Percentiles rank a stretch among this genome's conserved stretches.
These are phyloP conservation scores for Termitomyces sp. DNA, from an alignment of 768 basidiomycete genomes.

Conservation along the genomic window DNA sequence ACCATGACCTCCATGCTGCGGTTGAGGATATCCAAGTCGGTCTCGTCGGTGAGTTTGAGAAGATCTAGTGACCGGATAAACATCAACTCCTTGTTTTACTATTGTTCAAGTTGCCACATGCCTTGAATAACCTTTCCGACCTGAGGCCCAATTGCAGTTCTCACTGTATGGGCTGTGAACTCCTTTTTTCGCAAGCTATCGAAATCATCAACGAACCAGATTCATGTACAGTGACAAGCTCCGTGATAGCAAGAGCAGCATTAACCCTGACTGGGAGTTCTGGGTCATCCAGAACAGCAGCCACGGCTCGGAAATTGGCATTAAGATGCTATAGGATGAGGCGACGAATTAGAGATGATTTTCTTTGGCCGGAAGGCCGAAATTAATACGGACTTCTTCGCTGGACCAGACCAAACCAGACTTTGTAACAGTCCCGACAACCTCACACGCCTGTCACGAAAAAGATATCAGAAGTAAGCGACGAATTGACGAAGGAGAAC, in stretches of 20 bases:
- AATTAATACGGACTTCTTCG: conserved; percentile 44
- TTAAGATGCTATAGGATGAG: conserved; percentile 46
- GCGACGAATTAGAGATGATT: neutral
- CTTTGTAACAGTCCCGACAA: conserved; percentile 71
- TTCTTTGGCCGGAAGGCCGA: neutral
- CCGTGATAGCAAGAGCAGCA: conserved; percentile 74
- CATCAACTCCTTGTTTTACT: neutral
- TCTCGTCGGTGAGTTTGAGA: conserved; percentile 88
- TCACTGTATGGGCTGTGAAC: conserved; percentile 38
- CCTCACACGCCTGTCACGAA: conserved; percentile 63
- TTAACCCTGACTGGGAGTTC: conserved; percentile 84
- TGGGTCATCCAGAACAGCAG: conserved; percentile 65
- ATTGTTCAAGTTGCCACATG: conserved; percentile 20
- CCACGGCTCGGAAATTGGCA: conserved; percentile 59
- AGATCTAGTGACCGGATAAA: conserved; percentile 38
- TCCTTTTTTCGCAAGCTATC: neutral
- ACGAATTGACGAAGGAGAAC: neutral
- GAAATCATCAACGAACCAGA: conserved; percentile 39
- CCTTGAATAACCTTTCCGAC: conserved; percentile 88
- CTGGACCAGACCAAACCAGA: conserved; percentile 62
- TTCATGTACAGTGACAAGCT: conserved; percentile 62
- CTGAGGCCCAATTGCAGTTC: conserved; percentile 62
- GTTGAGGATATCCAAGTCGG: conserved; percentile 82
- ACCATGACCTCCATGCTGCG: conserved; percentile 84
- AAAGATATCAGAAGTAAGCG: neutral